phyloP scores from a whole-genome alignment of 208 protist species.

The Angomonas desouzai region DNA sequence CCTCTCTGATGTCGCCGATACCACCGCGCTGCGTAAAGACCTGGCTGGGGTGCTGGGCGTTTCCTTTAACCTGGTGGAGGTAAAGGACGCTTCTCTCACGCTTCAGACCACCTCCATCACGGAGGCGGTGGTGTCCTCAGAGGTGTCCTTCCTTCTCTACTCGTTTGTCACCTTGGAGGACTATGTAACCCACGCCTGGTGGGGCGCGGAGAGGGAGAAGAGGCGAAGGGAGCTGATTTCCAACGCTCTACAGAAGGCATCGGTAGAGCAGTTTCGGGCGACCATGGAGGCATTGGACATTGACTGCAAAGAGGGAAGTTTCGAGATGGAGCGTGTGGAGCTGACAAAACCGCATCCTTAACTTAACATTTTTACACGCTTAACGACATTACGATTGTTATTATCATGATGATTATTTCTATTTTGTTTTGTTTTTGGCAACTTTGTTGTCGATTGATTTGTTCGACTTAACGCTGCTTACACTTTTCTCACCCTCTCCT shows the following conservation, averaged over 20 bases:
- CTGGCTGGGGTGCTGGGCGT: not conserved
- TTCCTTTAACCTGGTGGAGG: not conserved
- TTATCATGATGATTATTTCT: slow-evolving; percentile 14
- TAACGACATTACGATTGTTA: too few relatives aligned
- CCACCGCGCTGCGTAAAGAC: not conserved
- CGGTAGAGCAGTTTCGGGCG: not conserved
- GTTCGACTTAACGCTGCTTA: not conserved
- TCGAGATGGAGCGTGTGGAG: not conserved
- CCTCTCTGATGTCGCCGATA: not conserved
- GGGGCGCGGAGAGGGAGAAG: not conserved
- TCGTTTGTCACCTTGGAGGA: not conserved
- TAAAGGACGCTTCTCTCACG: not conserved
- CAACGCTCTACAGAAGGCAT: not conserved
- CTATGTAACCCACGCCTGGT: not conserved
- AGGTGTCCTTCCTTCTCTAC: not conserved
- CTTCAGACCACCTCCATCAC: not conserved
- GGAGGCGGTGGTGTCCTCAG: not conserved
- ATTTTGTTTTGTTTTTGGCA: slow-evolving; percentile 15
- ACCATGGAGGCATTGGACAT: not conserved
- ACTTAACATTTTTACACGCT: slow-evolving; percentile 7
- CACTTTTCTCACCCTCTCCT: slow-evolving; percentile 10
- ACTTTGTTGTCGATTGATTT: slow-evolving; percentile 3
- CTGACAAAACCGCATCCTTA: slow-evolving; percentile 2
- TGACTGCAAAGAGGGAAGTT: not conserved
- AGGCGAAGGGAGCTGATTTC: not conserved